Conservation (phyloP, 768 basidiomycete genomes). For the Gyrodon lividus region DNA sequence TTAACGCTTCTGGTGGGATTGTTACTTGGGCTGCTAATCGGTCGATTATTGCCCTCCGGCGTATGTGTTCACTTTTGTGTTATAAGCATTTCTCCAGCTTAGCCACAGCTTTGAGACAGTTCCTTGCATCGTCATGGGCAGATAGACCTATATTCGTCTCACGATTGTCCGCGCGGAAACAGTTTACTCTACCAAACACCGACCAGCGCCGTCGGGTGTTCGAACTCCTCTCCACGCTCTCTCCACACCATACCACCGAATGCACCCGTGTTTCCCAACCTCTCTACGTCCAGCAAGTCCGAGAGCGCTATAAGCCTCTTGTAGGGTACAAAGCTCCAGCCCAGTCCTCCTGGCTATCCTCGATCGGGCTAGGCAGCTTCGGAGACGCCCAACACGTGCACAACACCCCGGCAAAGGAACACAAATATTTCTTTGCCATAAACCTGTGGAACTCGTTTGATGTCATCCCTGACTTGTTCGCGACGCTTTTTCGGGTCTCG, state of each 20-base stretch:
- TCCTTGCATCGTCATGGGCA: constrained; percentile 47
- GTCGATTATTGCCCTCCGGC: constrained; percentile 43
- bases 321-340: constrained; percentile 72
- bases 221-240: constrained; percentile 80
- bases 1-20: constrained; percentile 61
- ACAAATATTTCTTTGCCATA: constrained; percentile 99
- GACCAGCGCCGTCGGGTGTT: constrained; percentile 86
- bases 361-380: constrained; percentile 45
- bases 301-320: constrained; percentile 81
- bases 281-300: constrained; percentile 80
- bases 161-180: constrained; percentile 56
- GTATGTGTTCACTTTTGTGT: constrained; percentile 20
- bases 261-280: constrained; percentile 85
- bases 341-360: constrained; percentile 58
- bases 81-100: neutral
- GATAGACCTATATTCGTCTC: constrained; percentile 48
- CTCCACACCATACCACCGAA: constrained; percentile 90
- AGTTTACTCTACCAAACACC: constrained; percentile 71
- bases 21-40: constrained; percentile 57
- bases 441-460: constrained; percentile 99
- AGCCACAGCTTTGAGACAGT: constrained; percentile 8
- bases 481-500: constrained; percentile 91
- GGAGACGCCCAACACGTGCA: constrained; percentile 41
- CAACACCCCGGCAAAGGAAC: constrained; percentile 51
- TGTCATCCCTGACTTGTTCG: constrained; percentile 95